A percentile compares a stretch with the other conserved stretches of the same genome.
These are phyloP conservation scores for Suillus cothurnatus DNA, from an alignment of 768 basidiomycete genomes.

Conservation along the genomic window DNA sequence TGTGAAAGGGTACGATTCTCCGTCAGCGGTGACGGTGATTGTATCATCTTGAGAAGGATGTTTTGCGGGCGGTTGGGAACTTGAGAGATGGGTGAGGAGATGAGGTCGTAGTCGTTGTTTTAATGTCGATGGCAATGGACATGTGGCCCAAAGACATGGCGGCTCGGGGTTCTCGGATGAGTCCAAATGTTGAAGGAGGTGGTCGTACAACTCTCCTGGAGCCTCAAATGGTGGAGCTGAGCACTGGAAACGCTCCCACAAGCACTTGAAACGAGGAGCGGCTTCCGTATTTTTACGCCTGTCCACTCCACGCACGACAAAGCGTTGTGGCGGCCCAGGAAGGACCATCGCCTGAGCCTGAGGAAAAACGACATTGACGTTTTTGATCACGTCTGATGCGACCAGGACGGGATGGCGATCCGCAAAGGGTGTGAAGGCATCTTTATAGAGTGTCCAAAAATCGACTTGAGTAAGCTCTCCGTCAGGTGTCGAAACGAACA, in stretches of 20 bases:
- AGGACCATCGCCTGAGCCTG: slow-evolving; percentile 87
- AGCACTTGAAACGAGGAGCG: slow-evolving; percentile 71
- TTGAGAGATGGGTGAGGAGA: slow-evolving; percentile 76
- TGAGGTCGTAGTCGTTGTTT: slow-evolving; percentile 63
- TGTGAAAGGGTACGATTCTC: slow-evolving; percentile 55
- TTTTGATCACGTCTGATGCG: slow-evolving; percentile 95
- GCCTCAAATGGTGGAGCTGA: slow-evolving; percentile 46
- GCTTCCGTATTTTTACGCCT: slow-evolving; percentile 59
- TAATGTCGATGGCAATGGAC: slow-evolving; percentile 48
- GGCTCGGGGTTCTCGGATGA: slow-evolving; percentile 44
- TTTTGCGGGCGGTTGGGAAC: slow-evolving; percentile 52
- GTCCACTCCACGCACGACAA: slow-evolving; percentile 87
- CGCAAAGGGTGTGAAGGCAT: slow-evolving; percentile 66
- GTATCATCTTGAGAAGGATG: slow-evolving; percentile 74
- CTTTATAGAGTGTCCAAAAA: slow-evolving; percentile 94
- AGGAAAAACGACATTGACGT: slow-evolving; percentile 83
- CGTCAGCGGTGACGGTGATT: slow-evolving; percentile 63
- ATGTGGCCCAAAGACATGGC: slow-evolving; percentile 75
- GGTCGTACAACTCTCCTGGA: slow-evolving; percentile 71
- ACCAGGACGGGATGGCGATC: slow-evolving; percentile 65
- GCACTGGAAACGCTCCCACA: slow-evolving; percentile 72
- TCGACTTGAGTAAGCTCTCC: slow-evolving; percentile 91
- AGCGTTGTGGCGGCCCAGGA: slow-evolving; percentile 68
- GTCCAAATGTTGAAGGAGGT: slow-evolving; percentile 62
- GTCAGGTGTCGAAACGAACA: slow-evolving; percentile 76